Base-by-base conservation (phyloP, 148 eudicot species). In the Fallopia convolvulus region DNA sequence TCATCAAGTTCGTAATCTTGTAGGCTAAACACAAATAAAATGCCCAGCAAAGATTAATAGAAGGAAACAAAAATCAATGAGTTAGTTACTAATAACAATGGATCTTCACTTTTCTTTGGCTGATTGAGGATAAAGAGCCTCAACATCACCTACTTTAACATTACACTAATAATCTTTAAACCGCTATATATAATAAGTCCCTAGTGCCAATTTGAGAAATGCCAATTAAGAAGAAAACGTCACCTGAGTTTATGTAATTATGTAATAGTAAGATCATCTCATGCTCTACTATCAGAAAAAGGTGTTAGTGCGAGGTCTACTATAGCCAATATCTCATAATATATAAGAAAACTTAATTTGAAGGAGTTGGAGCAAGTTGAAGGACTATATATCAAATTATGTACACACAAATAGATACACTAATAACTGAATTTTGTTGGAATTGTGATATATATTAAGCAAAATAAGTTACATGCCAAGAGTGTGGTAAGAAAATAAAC, bases 1-100 rank as follows among this genome's bases (percentile, higher is more conserved):
- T 89, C 97, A 81, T 92, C 99, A 60, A 94, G 87, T 77, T 94
- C 99, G 47, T 94, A 92, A 85, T 94, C 98, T 74, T 94, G 98
- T 83, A 90, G 91, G 88, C 98, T 94, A 84, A 77, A 42, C 76
- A 33, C 68, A 79, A 72, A 65, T 76, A 5, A 74, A 7, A 83
- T 20, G 33, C 46, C 50, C 10, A 39, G 46, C 32, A 15, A 75
- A 48, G 50, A 3, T 3, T 33, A 18, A 32, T 8, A 12, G 4
- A 75, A 53, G 42, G 32, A 41, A 41, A 41, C 5, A 41, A 41
- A 41, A 41, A 4, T 53, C 30, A 56, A 20, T 20, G 30, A 21
- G 63, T 6, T 20, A 20, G 63, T 56, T 21, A 56, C 11, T 20
- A 56, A 56, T 20, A 56, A 8, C 4, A 56, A 56, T 56, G 63